Evolutionary conservation across 2,329 filamentous ascomycete genomes (phyloP).

Genomic region (Sporothrix brunneoviolacea): DNA sequence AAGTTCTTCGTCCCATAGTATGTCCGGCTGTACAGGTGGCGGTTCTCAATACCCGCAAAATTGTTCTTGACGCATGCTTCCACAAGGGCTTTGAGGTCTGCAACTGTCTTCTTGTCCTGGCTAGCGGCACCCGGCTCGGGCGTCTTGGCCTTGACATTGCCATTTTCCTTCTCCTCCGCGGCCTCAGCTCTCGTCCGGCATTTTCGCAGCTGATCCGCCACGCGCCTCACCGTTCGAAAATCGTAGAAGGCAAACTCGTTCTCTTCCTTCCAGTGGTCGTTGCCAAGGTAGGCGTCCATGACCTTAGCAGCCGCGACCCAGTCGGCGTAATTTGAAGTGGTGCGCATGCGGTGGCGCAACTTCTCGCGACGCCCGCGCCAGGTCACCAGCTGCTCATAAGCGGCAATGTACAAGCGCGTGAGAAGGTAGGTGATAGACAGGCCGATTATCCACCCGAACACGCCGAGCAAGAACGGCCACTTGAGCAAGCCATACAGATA

Average conservation of each 20-base stretch:
- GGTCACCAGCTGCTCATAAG: constrained; percentile 85
- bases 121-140: constrained; percentile 22
- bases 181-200: constrained; percentile 54
- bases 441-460: constrained; percentile 72
- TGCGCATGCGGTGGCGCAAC: constrained; percentile 64
- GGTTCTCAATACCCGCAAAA: constrained; percentile 90
- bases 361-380: constrained; percentile 76
- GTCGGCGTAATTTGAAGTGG: constrained; percentile 67
- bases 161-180: constrained; percentile 27
- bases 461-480: constrained; percentile 79
- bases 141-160: constrained; percentile 21
- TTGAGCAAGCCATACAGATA: constrained; percentile 84
- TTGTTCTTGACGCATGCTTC: constrained; percentile 97
- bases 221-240: constrained; percentile 70
- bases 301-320: constrained; percentile 77
- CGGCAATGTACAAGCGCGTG: constrained; percentile 81
- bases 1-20: constrained; percentile 97
- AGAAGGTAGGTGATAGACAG: constrained; percentile 69
- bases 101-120: constrained; percentile 22
- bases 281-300: constrained; percentile 74
- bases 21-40: constrained; percentile 90
- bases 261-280: constrained; percentile 70
- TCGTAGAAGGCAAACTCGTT: constrained; percentile 84
- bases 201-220: constrained; percentile 67
- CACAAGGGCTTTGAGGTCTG: constrained; percentile 66